phyloP scores from a whole-genome alignment of 352 stramenopile species.

The Phytopythium oedochilum region DNA sequence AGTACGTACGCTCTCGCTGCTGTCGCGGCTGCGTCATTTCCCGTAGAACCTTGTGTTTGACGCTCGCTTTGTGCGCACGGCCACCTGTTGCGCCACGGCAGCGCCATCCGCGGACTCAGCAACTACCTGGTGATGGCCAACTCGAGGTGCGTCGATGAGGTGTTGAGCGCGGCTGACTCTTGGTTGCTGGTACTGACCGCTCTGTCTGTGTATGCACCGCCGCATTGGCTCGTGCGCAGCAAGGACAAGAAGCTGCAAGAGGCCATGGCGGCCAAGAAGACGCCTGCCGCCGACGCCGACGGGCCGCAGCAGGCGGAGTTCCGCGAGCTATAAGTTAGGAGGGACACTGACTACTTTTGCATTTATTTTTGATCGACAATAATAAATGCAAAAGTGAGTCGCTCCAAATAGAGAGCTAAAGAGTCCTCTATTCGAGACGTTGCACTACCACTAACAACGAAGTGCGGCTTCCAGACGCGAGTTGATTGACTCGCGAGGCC shows the following conservation, averaged over 20 bases:
- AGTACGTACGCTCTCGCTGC: constrained; percentile 31
- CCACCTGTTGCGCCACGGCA: constrained; percentile 15
- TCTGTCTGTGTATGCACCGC: neutral
- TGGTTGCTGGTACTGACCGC: neutral
- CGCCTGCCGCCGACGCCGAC: constrained; percentile 15
- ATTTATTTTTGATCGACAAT: too few species aligned
- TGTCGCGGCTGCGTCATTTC: too few species aligned
- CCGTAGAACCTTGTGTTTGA: neutral
- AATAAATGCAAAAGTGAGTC: too few species aligned
- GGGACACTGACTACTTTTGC: too few species aligned
- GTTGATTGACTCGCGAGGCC: too few species aligned
- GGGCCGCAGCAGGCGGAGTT: constrained; percentile 71
- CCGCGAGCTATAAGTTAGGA: constrained; percentile 55
- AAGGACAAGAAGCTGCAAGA: constrained; percentile 85
- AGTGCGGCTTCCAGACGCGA: too few species aligned
- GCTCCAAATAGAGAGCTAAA: too few species aligned
- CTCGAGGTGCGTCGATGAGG: constrained; percentile 42
- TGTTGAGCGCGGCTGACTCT: neutral
- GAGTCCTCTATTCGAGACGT: too few species aligned
- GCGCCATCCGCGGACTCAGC: constrained; percentile 74
- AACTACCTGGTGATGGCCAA: constrained; percentile 89
- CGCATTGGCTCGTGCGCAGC: constrained; percentile 26
- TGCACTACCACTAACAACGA: too few species aligned
- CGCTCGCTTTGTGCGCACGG: constrained; percentile 1
- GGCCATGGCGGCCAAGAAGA: constrained; percentile 64